Evolutionary conservation across 768 basidiomycete genomes (phyloP).

Genomic region (Fistulinella prunicolor): DNA sequence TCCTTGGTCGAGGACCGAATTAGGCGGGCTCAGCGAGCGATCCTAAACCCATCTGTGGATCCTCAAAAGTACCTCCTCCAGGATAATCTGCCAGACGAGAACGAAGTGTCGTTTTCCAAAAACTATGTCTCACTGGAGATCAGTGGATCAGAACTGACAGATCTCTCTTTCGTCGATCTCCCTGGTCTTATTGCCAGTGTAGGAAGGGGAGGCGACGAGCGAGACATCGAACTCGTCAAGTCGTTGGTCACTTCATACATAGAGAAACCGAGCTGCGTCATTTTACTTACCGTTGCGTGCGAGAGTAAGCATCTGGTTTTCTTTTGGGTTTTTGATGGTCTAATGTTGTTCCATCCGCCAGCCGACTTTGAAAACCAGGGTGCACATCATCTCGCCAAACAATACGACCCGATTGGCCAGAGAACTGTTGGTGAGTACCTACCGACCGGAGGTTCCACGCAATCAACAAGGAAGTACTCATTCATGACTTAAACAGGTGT

Average conservation of each 20-base stretch:
- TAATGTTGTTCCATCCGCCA: slow-evolving; percentile 39
- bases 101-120: slow-evolving; percentile 43
- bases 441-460: neutral
- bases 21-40: slow-evolving; percentile 60
- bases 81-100: slow-evolving; percentile 10
- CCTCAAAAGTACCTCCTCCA: slow-evolving; percentile 12
- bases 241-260: slow-evolving; percentile 60
- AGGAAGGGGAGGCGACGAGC: slow-evolving; percentile 43
- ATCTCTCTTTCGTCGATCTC: slow-evolving; percentile 63
- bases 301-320: slow-evolving; percentile 20
- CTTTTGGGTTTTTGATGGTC: slow-evolving; percentile 19
- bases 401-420: slow-evolving; percentile 56
- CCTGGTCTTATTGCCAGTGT: slow-evolving; percentile 64
- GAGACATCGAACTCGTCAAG: slow-evolving; percentile 62
- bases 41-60: slow-evolving; percentile 51
- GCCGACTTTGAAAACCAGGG: slow-evolving; percentile 83
- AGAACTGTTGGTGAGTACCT: slow-evolving; percentile 61
- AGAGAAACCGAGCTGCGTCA: slow-evolving; percentile 62
- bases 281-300: slow-evolving; percentile 62
- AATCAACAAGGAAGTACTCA: neutral
- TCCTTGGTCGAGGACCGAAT: slow-evolving; percentile 62
- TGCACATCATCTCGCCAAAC: slow-evolving; percentile 61
- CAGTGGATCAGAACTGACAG: slow-evolving; percentile 55
- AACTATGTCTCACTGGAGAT: slow-evolving; percentile 60
- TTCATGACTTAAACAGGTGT: slow-evolving; percentile 45